Conservation (phyloP, 2,329 filamentous ascomycete genomes). For the Penicillium fuscoglaucum region DNA sequence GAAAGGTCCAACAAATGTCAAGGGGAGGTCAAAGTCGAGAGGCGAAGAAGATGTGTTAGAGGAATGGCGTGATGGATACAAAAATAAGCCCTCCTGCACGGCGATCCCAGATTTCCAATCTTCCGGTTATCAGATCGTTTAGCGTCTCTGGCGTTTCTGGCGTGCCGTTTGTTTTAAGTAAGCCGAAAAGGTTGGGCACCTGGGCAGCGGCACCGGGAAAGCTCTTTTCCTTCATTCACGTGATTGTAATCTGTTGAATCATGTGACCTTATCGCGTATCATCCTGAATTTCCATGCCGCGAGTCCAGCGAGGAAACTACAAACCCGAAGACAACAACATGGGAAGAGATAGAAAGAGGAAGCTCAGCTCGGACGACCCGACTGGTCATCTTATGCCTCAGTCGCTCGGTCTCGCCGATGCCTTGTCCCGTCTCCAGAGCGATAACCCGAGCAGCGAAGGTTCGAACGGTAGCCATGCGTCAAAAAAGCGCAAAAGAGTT, state of each 20-base stretch:
- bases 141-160: neutral
- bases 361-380: slow-evolving; percentile 32
- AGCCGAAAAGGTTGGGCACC: neutral
- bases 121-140: slow-evolving; percentile 36
- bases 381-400: slow-evolving; percentile 18
- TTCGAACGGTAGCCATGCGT: slow-evolving; percentile 11
- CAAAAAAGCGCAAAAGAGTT: slow-evolving; percentile 31
- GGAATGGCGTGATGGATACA: slow-evolving; percentile 26
- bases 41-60: slow-evolving; percentile 13
- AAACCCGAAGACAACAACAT: slow-evolving; percentile 18
- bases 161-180: neutral
- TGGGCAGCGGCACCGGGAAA: neutral
- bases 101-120: slow-evolving; percentile 25
- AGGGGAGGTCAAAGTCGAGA: slow-evolving; percentile 1
- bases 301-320: neutral
- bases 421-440: slow-evolving; percentile 33
- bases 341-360: slow-evolving; percentile 35
- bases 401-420: slow-evolving; percentile 35
- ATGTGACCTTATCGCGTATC: slow-evolving; percentile 19
- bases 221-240: neutral
- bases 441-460: slow-evolving; percentile 11
- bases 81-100: slow-evolving; percentile 9
- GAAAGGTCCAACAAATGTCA: neutral
- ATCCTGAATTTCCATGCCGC: slow-evolving; percentile 5
- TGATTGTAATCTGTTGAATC: accelerated